Percentiles rank a stretch among this genome's conserved stretches.
Conservation (phyloP, 441 rosid genomes). For the Pelargonium fulgidum region DNA sequence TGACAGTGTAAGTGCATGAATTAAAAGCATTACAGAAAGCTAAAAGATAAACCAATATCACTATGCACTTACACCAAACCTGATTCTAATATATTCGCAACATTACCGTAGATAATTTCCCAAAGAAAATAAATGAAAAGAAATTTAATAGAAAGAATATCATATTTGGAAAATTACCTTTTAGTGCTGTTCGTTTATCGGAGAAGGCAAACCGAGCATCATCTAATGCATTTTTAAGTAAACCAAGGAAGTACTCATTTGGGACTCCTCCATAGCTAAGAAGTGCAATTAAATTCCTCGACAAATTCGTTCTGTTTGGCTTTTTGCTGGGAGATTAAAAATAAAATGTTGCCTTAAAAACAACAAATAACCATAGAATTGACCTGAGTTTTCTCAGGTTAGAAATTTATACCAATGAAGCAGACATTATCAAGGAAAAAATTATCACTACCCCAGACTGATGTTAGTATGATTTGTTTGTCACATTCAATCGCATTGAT, state of each 20-base stretch:
- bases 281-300: slow-evolving; percentile 51
- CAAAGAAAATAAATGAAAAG: not conserved
- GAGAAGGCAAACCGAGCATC: slow-evolving; percentile 37
- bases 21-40: slow-evolving; percentile 1
- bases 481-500: not conserved
- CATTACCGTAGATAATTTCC: not conserved
- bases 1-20: not conserved
- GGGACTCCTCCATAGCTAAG: slow-evolving; percentile 75
- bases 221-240: slow-evolving; percentile 39
- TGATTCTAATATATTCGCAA: not conserved
- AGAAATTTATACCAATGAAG: slow-evolving; percentile 11
- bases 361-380: not conserved
- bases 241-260: slow-evolving; percentile 38
- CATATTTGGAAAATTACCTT: slow-evolving; percentile 35
- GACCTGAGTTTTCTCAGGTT: not conserved
- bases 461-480: not conserved
- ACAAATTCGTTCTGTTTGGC: slow-evolving; percentile 40
- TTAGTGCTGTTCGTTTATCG: slow-evolving; percentile 41
- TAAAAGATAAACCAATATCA: not conserved
- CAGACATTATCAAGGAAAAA: not conserved
- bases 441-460: not conserved
- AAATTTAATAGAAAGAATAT: not conserved
- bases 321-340: slow-evolving; percentile 29
- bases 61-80: not conserved
- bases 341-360: slow-evolving; percentile 6